Base-by-base conservation (phyloP, 2,329 filamentous ascomycete genomes). In the Ophiocordyceps sinensis region DNA sequence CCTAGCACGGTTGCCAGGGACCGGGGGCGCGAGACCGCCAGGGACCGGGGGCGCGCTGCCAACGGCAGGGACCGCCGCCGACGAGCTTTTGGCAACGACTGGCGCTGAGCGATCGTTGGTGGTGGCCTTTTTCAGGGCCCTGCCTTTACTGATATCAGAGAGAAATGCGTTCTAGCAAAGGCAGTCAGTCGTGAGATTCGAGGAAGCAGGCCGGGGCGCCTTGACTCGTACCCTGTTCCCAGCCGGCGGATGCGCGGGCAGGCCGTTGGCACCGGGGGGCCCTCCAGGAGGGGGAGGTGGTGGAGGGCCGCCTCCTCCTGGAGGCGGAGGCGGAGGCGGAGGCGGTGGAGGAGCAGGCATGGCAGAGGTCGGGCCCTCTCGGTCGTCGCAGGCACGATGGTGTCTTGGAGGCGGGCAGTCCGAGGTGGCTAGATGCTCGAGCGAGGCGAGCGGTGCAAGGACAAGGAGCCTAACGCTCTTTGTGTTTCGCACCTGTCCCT, bases 81-180 rank as follows among this genome's bases (percentile, higher is more conserved):
- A 54, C 13, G 56, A 47, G 8, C 47, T 42, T 14, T 52, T 58
- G 43, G 6, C 48, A 43, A 95, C 60, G 39, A 73, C 53, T 1
- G 89, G 89, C 8, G 85, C 85, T 19, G 88, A 95, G 60, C 89
- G 80, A 61, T 96, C 89, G 63, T 96, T 95, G 50, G 88, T 85
- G 42, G 86, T 80, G 28, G 85, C 71, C 62, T 94, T 95, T 63
- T 83, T 94, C 44, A 96, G 70, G 45, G 68, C 66, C 50, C 66
- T 71, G 48, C 89, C 91, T 61, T 93, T 94, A 49, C 70, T 67
- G 51, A 98, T 98, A 61, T 96, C 89, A 54, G 77, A 73, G 36
- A 96, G 75, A 30, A 98, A 71, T 41, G 89, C 88, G 52, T 82
- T 82, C 89, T 96, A 37, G 52, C 14, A 4, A 15, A 3, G 36